phyloP scores from a whole-genome alignment of 768 basidiomycete species.

The Hemileccinum rubropunctum region DNA sequence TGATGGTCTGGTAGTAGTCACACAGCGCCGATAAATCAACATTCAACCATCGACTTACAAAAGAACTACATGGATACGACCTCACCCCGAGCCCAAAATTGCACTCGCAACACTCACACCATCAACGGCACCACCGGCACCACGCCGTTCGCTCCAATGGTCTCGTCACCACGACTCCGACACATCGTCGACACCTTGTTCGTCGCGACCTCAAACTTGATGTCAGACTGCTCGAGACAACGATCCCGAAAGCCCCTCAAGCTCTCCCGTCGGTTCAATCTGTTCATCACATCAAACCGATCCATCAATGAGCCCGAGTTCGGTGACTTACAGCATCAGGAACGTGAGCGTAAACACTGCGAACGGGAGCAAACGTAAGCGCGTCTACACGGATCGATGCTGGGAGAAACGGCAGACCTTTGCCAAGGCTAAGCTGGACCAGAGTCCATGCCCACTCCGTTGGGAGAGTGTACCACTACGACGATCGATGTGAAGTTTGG shows the following conservation, averaged over 20 bases:
- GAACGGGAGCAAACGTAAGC: not conserved
- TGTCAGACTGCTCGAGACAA: not conserved
- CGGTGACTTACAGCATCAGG: conserved; percentile 9
- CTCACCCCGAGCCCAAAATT: too few species aligned
- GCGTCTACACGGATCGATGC: too few species aligned
- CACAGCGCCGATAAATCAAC: not conserved
- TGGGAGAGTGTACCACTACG: conserved; percentile 9
- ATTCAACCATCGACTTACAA: not conserved
- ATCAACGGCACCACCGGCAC: not conserved
- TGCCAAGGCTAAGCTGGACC: conserved; percentile 15
- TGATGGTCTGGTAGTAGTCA: not conserved
- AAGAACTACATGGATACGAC: not conserved
- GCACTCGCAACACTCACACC: not conserved
- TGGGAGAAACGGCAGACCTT: not conserved
- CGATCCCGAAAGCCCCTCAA: not conserved
- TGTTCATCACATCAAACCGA: not conserved
- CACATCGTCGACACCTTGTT: not conserved
- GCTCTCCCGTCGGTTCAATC: conserved; percentile 12
- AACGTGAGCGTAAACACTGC: conserved; percentile 18
- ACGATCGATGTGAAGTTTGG: not conserved
- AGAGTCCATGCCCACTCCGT: conserved; percentile 4
- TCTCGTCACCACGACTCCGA: not conserved
- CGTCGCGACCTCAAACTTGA: not conserved
- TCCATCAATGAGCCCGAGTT: not conserved
- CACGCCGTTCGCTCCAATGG: not conserved